A percentile compares a stretch with the other conserved stretches of the same genome.
Conservation (phyloP, 805 yeast species). For the Ogataea degrootiae region DNA sequence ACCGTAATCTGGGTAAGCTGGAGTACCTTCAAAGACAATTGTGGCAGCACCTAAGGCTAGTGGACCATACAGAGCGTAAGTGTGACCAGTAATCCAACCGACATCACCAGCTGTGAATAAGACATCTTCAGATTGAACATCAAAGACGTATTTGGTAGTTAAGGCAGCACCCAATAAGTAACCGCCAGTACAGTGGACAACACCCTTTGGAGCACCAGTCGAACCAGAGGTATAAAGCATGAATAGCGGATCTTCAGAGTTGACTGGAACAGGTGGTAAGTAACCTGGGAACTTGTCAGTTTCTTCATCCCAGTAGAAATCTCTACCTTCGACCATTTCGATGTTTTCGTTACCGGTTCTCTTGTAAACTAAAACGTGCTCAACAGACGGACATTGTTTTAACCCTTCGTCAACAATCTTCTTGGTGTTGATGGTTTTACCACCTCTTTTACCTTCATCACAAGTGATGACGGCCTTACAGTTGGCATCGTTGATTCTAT, state of each 20-base stretch:
- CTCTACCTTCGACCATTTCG: constrained; percentile 52
- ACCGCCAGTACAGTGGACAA: constrained; percentile 78
- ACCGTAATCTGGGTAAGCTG: constrained; percentile 76
- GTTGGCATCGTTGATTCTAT: constrained; percentile 67
- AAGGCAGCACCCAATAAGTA: constrained; percentile 68
- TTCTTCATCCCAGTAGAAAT: constrained; percentile 76
- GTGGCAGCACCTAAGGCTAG: constrained; percentile 72
- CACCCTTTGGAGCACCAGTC: constrained; percentile 87
- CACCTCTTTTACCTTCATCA: constrained; percentile 82
- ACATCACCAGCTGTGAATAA: constrained; percentile 87
- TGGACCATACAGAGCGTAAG: constrained; percentile 81
- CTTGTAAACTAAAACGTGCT: constrained; percentile 65
- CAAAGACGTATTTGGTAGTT: constrained; percentile 73
- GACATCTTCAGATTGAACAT: constrained; percentile 67
- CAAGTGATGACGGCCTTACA: constrained; percentile 72
- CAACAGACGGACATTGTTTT: constrained; percentile 58
- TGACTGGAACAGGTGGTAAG: constrained; percentile 68
- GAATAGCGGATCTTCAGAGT: constrained; percentile 78
- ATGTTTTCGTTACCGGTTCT: constrained; percentile 62
- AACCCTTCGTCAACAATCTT: constrained; percentile 81
- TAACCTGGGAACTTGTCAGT: constrained; percentile 60
- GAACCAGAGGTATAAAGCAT: constrained; percentile 82
- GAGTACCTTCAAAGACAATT: constrained; percentile 81
- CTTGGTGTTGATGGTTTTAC: constrained; percentile 74
- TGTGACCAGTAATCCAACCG: constrained; percentile 90